These are phyloP conservation scores for Apiotrichum laibachii DNA, from an alignment of 1,284 basidiomycete genomes.

Conservation along the genomic window DNA sequence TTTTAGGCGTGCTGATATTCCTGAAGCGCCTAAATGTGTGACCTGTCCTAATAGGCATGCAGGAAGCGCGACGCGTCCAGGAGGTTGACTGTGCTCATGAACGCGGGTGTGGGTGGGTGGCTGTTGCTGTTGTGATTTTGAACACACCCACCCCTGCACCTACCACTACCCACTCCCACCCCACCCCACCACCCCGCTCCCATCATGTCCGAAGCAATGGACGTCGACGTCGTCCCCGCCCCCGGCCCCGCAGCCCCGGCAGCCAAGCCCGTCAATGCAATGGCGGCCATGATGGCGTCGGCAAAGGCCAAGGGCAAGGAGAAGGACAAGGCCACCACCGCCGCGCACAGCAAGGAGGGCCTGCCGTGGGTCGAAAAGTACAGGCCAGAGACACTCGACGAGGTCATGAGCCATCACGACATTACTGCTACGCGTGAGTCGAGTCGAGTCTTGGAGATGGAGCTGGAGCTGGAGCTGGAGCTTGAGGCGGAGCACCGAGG, in stretches of 20 bases:
- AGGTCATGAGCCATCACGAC: slow-evolving; percentile 91
- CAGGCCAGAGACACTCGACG: slow-evolving; percentile 77
- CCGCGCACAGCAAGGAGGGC: slow-evolving; percentile 40
- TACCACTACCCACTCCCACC: neutral
- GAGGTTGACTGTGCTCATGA: no score
- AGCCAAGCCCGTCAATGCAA: slow-evolving; percentile 35
- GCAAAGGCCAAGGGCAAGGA: slow-evolving; percentile 46
- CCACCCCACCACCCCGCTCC: neutral
- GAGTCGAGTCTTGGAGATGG: neutral
- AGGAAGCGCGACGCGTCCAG: neutral
- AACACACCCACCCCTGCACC: neutral
- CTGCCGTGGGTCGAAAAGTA: slow-evolving; percentile 83
- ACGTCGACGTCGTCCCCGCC: slow-evolving; percentile 28
- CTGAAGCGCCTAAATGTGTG: neutral
- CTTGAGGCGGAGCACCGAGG: neutral
- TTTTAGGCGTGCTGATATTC: no score
- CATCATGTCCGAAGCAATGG: slow-evolving; percentile 28
- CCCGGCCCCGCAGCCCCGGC: slow-evolving; percentile 3
- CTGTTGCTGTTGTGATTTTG: neutral
- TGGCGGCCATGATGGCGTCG: slow-evolving; percentile 44
- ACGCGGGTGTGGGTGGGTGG: no score
- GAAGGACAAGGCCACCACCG: slow-evolving; percentile 28
- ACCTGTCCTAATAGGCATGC: neutral
- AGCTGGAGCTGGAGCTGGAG: slow-evolving; percentile 4
- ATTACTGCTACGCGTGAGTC: slow-evolving; percentile 83